These are phyloP conservation scores for Diplotaxis tenuifolia DNA, from an alignment of 345 rosid species.

Conservation along the genomic window DNA sequence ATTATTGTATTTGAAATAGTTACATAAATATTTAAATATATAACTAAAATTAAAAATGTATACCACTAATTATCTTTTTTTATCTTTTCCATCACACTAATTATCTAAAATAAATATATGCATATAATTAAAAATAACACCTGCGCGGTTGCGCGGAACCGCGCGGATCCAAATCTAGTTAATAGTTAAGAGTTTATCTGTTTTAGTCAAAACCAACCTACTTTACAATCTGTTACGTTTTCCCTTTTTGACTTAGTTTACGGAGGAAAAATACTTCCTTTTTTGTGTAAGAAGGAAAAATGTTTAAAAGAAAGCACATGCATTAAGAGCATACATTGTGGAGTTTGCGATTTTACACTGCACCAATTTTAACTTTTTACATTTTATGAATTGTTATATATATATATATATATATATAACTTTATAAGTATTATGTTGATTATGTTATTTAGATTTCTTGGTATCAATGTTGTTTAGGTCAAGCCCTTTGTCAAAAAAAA, in stretches of 20 bases:
- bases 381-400: neutral
- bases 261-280: neutral
- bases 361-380: neutral
- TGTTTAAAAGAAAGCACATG: too few relatives aligned
- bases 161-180: too few relatives aligned
- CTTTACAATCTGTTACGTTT: neutral
- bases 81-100: too few relatives aligned
- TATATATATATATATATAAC: neutral
- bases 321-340: neutral
- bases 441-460: neutral
- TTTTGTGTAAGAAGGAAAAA: neutral
- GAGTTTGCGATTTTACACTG: neutral
- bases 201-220: neutral
- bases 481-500: too few relatives aligned
- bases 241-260: neutral
- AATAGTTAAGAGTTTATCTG: neutral
- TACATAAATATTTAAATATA: too few relatives aligned
- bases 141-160: too few relatives aligned
- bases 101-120: too few relatives aligned
- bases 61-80: too few relatives aligned
- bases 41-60: too few relatives aligned
- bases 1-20: too few relatives aligned
- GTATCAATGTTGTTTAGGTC: neutral
- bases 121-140: too few relatives aligned
- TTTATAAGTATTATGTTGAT: neutral